Base-by-base conservation (phyloP, 352 stramenopile genomes). In the Phytophthora sp. region DNA sequence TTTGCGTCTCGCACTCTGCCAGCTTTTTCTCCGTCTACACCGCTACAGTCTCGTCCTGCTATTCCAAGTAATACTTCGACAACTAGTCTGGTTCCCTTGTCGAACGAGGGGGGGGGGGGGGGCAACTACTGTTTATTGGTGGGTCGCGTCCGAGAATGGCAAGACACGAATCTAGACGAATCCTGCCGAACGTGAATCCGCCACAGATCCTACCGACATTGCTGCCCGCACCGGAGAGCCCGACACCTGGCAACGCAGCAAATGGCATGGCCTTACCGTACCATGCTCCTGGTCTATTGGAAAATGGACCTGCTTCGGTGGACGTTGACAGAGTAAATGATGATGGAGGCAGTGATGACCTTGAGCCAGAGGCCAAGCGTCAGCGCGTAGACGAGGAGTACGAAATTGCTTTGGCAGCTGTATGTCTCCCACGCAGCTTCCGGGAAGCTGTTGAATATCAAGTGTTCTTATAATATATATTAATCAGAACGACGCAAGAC, bases 401-500 rank as follows among this genome's bases (percentile, higher is more conserved):
- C 15, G 50, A 57, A 4, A 61, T 45, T 5, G 50, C 27, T 49
- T 21, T 53, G 9, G 31, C 47, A 15, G 45, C 15, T 11, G 41
- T 54, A 7, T 49, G 66, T 27, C 7, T 49, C 31, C 56, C 47
- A n/a, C n/a, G n/a, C 45, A n/a, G n/a, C 62, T 1, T 3, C 66
- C 20, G 18, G 16, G 56, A 71, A 47, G 63, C 56, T 11, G 24
- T 66, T 18, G 49, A 29, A 13, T 60, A 55, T 16, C n/a, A 38
- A 39, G 33, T 39, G 33, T 33, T 33, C 9, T 33, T 4, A 4
- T 33, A 33, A 33, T 33, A 33, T 33, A 33, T 33, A 33, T 9
- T 9, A 33, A 33, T 33, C 29, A 33, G 5, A 33, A 33, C 29
- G 9, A 9, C 5, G 29, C 29, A 4, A 4, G 9, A 33, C 4